phyloP scores from a whole-genome alignment of 306 rosid genomes.

The Crotalaria pallida region DNA sequence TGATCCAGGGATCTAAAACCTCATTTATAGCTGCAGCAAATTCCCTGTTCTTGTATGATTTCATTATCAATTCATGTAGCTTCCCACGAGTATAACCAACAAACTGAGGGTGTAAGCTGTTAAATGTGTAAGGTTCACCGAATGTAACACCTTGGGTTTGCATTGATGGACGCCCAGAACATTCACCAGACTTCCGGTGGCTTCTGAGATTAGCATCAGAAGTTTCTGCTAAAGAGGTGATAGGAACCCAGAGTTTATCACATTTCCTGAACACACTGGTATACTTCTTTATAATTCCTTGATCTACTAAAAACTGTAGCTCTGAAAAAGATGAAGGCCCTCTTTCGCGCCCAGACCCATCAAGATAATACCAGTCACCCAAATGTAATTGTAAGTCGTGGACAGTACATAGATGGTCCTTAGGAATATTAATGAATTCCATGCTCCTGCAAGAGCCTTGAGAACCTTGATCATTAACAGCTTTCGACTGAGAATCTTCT shows the following conservation, averaged over 20 bases:
- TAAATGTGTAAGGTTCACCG: slow-evolving; percentile 32
- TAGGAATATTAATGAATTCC: slow-evolving; percentile 44
- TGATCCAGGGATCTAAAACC: slow-evolving; percentile 98
- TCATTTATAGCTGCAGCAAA: slow-evolving; percentile 93
- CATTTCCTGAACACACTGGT: slow-evolving; percentile 78
- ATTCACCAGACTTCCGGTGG: slow-evolving; percentile 40
- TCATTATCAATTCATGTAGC: slow-evolving; percentile 92
- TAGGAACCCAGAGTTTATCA: slow-evolving; percentile 92
- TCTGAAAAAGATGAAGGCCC: slow-evolving; percentile 86
- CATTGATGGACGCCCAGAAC: slow-evolving; percentile 30
- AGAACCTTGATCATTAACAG: slow-evolving; percentile 41
- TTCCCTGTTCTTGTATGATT: slow-evolving; percentile 88
- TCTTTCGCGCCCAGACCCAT: slow-evolving; percentile 93
- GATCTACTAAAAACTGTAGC: slow-evolving; percentile 74
- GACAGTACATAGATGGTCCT: slow-evolving; percentile 64
- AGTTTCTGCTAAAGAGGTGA: slow-evolving; percentile 58
- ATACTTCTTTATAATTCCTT: slow-evolving; percentile 57
- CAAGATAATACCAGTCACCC: slow-evolving; percentile 96
- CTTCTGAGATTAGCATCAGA: slow-evolving; percentile 32
- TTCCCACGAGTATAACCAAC: slow-evolving; percentile 84
- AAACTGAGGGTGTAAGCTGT: slow-evolving; percentile 76
- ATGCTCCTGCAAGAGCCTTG: slow-evolving; percentile 29
- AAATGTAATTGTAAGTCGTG: slow-evolving; percentile 72
- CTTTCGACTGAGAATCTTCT: slow-evolving; percentile 61
- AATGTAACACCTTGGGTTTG: slow-evolving; percentile 30